Evolutionary conservation across 495 filamentous ascomycete genomes (phyloP), one percentile per base, ranked within the genome.

Genomic region (Penicillium psychrofluorescens): DNA sequence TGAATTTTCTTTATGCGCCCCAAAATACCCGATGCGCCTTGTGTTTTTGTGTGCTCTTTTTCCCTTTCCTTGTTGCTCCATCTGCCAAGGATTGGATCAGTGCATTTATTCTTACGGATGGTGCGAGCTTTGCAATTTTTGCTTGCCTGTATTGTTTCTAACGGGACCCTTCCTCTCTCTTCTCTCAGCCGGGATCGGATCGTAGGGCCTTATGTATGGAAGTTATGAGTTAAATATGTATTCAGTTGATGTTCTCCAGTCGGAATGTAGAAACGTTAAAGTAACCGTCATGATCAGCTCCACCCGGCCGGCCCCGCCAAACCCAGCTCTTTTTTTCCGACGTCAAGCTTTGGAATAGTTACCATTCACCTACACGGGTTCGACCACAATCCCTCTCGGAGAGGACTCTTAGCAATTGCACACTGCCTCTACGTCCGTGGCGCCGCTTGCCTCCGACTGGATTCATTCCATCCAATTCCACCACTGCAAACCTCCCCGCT

Each of bases 21-120:
- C 35, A 54, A 40, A 57, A 57, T 60, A 60, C 56, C 56, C 56
- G 46, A 38, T 40, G 44, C 51, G 48, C 54, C 46, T 59, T 45
- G 54, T 49, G 49, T 46, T 58, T 52, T 44, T 49, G 56, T 47
- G 53, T 54, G 38, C 38, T 48, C 48, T 53, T 43, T 43, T 44
- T 49, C 29, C 35, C 45, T 49, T 50, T 39, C 34, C 33, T 45
- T 41, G 22, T 6, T 4, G n/a, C 2, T 22, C 31, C 46, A 47
- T 42, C 48, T 49, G 40, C 48, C 50, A 37, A 54, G 50, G 39
- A 31, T 54, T 42, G 14, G 16, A 38, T 43, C 38, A 43, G 45
- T 45, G 45, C 50, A 48, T 46, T 49, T 39, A 34, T 46, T 38
- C n/a, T 22, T 22, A 22, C 22, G 22, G 22, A 22, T 22, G 22